Conservation (phyloP, 2,329 filamentous ascomycete species). For the Trichoderma polysporum region DNA sequence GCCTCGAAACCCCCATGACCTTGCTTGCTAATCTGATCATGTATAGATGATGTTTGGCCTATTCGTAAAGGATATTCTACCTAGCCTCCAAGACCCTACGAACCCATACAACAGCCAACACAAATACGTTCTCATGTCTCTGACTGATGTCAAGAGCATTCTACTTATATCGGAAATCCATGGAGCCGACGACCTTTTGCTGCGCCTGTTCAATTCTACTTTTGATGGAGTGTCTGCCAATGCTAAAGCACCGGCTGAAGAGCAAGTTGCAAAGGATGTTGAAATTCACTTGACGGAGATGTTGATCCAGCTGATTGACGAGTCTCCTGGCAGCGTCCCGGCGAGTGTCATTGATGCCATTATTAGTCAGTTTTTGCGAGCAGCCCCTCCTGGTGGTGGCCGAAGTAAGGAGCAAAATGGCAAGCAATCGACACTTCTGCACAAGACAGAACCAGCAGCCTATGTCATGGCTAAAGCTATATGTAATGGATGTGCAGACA, state of each 20-base stretch:
- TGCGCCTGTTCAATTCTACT: slow-evolving; percentile 79
- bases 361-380: slow-evolving; percentile 91
- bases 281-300: slow-evolving; percentile 89
- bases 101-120: slow-evolving; percentile 93
- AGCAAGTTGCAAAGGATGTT: slow-evolving; percentile 87
- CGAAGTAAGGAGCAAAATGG: slow-evolving; percentile 66
- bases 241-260: slow-evolving; percentile 70
- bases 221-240: slow-evolving; percentile 89
- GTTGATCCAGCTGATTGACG: slow-evolving; percentile 82
- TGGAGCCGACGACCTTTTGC: slow-evolving; percentile 73
- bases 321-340: slow-evolving; percentile 70
- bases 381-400: slow-evolving; percentile 67
- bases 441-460: slow-evolving; percentile 85
- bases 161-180: slow-evolving; percentile 87
- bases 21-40: slow-evolving; percentile 16
- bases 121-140: slow-evolving; percentile 82
- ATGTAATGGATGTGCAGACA: slow-evolving; percentile 84
- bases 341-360: slow-evolving; percentile 86
- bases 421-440: slow-evolving; percentile 77
- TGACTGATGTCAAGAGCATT: slow-evolving; percentile 92
- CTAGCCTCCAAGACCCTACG: slow-evolving; percentile 79
- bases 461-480: slow-evolving; percentile 97
- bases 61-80: slow-evolving; percentile 79
- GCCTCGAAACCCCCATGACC: neutral
- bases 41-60: slow-evolving; percentile 85